Conservation (phyloP, 805 yeast species). For the Lachancea sp. region DNA sequence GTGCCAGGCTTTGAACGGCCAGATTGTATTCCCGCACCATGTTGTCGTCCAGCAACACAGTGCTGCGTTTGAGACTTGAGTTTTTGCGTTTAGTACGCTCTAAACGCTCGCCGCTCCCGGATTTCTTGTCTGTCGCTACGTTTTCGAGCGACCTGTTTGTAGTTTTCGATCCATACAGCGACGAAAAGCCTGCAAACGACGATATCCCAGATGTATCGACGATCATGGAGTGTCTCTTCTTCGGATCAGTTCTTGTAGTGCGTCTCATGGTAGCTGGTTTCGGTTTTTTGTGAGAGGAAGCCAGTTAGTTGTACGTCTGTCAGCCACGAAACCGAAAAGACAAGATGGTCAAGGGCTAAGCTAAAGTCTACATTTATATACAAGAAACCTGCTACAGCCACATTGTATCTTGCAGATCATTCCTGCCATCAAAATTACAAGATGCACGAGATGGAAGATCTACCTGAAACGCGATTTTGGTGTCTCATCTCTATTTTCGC, state of each 20-base stretch:
- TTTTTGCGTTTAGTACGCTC: not conserved
- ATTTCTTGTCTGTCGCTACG: not conserved
- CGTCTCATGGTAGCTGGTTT: not conserved
- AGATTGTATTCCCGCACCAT: constrained; percentile 25
- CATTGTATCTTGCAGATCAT: too few species aligned
- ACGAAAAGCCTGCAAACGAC: constrained; percentile 4
- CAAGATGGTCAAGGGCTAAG: too few species aligned
- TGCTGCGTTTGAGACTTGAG: constrained; percentile 19
- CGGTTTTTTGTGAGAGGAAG: too few species aligned
- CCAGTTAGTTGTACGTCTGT: too few species aligned
- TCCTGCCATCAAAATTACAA: too few species aligned
- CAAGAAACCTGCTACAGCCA: too few species aligned
- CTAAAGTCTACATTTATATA: not conserved
- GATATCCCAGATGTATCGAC: constrained; percentile 2
- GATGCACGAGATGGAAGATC: not conserved
- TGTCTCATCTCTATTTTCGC: constrained; percentile 4
- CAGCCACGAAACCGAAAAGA: too few species aligned
- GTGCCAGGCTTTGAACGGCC: constrained; percentile 16
- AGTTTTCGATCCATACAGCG: constrained; percentile 1
- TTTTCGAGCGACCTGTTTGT: constrained; percentile 4
- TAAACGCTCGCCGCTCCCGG: not conserved
- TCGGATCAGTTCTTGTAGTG: constrained; percentile 1
- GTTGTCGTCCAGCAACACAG: constrained; percentile 23
- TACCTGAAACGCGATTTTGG: not conserved
- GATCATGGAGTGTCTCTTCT: constrained; percentile 24